phyloP scores from a whole-genome alignment of 805 yeast species.

The Candida easanensis region DNA sequence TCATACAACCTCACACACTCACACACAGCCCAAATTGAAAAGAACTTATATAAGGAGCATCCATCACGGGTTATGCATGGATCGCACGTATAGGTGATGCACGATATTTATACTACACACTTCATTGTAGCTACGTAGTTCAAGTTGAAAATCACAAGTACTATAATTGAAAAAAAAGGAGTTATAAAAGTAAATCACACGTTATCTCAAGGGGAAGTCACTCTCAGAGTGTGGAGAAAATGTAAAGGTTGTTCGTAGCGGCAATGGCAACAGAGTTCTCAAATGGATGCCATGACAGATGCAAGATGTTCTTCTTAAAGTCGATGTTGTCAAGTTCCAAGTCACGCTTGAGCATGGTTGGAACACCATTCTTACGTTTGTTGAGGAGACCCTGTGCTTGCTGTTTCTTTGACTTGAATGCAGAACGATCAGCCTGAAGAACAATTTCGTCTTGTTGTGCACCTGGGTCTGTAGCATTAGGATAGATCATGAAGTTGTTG shows the following conservation, averaged over 20 bases:
- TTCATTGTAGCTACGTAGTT: too few species aligned
- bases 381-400: constrained; percentile 15
- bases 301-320: constrained; percentile 90
- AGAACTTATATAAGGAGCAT: neutral
- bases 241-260: constrained; percentile 91
- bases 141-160: too few species aligned
- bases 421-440: constrained; percentile 96
- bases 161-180: neutral
- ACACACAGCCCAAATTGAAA: constrained; percentile 3
- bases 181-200: neutral
- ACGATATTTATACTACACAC: constrained; percentile 1
- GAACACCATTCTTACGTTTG: constrained; percentile 33
- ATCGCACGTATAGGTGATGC: too few species aligned
- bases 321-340: constrained; percentile 65
- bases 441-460: constrained; percentile 53
- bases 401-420: constrained; percentile 76
- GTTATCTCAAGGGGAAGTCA: too few species aligned
- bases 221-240: constrained; percentile 66
- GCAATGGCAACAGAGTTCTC: constrained; percentile 98
- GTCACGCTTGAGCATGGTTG: constrained; percentile 43
- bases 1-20: constrained; percentile 2
- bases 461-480: constrained; percentile 58
- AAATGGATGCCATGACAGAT: constrained; percentile 96
- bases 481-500: constrained; percentile 95
- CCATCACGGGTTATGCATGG: neutral